A percentile compares a stretch with the other conserved stretches of the same genome.
Conservation (phyloP, 73 alveolate species). For the Paramecium bursaria region DNA sequence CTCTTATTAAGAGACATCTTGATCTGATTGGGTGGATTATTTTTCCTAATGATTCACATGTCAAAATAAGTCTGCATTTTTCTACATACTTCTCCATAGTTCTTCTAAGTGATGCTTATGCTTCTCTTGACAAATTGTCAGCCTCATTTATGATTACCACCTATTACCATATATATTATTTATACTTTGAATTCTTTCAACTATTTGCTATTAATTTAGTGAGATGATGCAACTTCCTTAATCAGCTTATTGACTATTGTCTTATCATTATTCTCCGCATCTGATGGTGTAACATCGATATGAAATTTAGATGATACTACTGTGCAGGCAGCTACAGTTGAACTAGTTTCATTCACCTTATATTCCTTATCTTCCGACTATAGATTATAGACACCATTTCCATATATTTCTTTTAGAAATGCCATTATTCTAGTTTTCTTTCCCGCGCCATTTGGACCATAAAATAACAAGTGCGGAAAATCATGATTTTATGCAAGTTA, state of each 20-base stretch:
- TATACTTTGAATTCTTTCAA: constrained; percentile 76
- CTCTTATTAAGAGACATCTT: constrained; percentile 94
- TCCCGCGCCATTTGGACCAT: constrained; percentile 99
- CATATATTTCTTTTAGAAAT: constrained; percentile 88
- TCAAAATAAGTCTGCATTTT: constrained; percentile 91
- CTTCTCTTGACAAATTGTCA: constrained; percentile 94
- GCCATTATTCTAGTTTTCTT: constrained; percentile 94
- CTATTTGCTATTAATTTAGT: constrained; percentile 76
- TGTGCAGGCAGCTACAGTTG: constrained; percentile 81
- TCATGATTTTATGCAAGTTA: constrained; percentile 89
- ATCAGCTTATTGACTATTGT: constrained; percentile 91
- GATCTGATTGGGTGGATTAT: constrained; percentile 94
- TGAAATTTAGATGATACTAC: constrained; percentile 88
- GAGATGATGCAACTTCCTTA: constrained; percentile 93
- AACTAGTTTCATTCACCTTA: constrained; percentile 74
- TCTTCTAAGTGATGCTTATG: constrained; percentile 97
- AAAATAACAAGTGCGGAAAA: constrained; percentile 97
- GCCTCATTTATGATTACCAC: constrained; percentile 94
- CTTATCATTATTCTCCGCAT: constrained; percentile 93
- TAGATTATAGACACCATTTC: constrained; percentile 86
- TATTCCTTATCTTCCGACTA: constrained; percentile 92
- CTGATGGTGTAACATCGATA: constrained; percentile 96
- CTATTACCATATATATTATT: constrained; percentile 64
- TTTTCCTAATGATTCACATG: constrained; percentile 87
- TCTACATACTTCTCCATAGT: constrained; percentile 98